These are phyloP conservation scores for Verticillium longisporum DNA, from an alignment of 2,329 filamentous ascomycete genomes.

Conservation along the genomic window DNA sequence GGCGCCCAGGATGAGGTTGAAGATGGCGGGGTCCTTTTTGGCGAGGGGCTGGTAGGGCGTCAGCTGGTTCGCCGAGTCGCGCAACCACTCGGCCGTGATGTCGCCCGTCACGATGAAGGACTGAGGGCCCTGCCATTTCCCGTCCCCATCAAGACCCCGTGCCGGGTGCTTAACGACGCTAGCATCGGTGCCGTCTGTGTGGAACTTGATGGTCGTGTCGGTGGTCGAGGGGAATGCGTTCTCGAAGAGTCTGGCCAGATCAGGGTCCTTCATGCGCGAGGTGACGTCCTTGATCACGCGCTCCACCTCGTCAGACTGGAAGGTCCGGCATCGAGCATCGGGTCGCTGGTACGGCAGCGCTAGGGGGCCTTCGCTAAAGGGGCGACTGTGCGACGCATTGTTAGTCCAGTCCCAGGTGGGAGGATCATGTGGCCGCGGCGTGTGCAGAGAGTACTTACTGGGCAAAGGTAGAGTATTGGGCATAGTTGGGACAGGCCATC, in stretches of 20 bases:
- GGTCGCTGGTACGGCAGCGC: slow-evolving; percentile 83
- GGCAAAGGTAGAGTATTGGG: slow-evolving; percentile 26
- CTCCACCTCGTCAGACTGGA: slow-evolving; percentile 80
- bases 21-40: slow-evolving; percentile 71
- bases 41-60: slow-evolving; percentile 82
- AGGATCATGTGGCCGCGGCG: not conserved
- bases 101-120: slow-evolving; percentile 92
- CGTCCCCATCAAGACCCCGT: slow-evolving; percentile 37
- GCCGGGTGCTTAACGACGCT: slow-evolving; percentile 17
- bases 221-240: slow-evolving; percentile 91
- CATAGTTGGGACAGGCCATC: slow-evolving; percentile 33
- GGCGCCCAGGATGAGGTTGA: slow-evolving; percentile 77
- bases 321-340: slow-evolving; percentile 74
- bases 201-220: slow-evolving; percentile 85
- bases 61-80: slow-evolving; percentile 90
- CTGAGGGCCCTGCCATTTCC: slow-evolving; percentile 75
- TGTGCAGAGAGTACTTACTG: slow-evolving; percentile 25
- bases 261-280: slow-evolving; percentile 70
- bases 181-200: slow-evolving; percentile 53
- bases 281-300: slow-evolving; percentile 80
- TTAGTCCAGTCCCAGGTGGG: slow-evolving; percentile 1
- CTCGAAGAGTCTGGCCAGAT: slow-evolving; percentile 87
- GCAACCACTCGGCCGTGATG: slow-evolving; percentile 88
- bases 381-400: slow-evolving; percentile 46
- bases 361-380: slow-evolving; percentile 73